A percentile compares a stretch with the other conserved stretches of the same genome.
Evolutionary conservation across 805 yeast genomes (phyloP).

Genomic region (Candida yuanshanica): DNA sequence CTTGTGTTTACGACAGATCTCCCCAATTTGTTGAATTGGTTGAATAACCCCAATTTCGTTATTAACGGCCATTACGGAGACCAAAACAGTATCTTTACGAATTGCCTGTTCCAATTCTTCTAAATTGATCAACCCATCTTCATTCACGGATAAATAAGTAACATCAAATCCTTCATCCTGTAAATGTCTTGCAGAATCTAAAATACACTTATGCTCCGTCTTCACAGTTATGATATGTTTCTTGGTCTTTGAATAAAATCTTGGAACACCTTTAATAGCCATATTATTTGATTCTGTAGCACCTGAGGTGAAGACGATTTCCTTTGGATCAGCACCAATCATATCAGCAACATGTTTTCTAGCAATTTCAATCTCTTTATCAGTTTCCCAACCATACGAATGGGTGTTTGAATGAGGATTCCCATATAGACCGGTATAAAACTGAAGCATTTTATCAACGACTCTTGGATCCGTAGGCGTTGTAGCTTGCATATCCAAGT

Average conservation of each 20-base stretch:
- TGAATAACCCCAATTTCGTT: slow-evolving; percentile 98
- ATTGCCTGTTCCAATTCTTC: slow-evolving; percentile 77
- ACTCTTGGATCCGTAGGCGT: slow-evolving; percentile 98
- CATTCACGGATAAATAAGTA: slow-evolving; percentile 80
- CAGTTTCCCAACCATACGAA: slow-evolving; percentile 98
- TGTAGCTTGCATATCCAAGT: slow-evolving; percentile 96
- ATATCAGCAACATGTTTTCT: slow-evolving; percentile 76
- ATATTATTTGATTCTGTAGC: slow-evolving; percentile 97
- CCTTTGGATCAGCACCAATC: slow-evolving; percentile 92
- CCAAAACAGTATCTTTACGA: slow-evolving; percentile 85
- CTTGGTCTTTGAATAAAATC: slow-evolving; percentile 86
- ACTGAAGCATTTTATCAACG: slow-evolving; percentile 77
- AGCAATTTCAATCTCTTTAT: slow-evolving; percentile 82
- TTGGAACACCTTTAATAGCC: slow-evolving; percentile 92
- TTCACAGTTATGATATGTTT: slow-evolving; percentile 93
- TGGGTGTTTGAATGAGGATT: slow-evolving; percentile 98
- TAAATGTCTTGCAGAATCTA: slow-evolving; percentile 90
- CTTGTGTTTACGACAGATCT: slow-evolving; percentile 77
- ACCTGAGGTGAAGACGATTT: slow-evolving; percentile 93
- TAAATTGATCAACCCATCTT: slow-evolving; percentile 74
- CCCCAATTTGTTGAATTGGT: slow-evolving; percentile 91
- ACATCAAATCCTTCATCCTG: slow-evolving; percentile 97
- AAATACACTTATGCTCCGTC: slow-evolving; percentile 98
- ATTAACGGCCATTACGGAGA: slow-evolving; percentile 94
- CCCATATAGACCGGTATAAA: slow-evolving; percentile 90